Evolutionary conservation across 371 early-diverging fungal species (phyloP).

Genomic region (Mortierella sp.): DNA sequence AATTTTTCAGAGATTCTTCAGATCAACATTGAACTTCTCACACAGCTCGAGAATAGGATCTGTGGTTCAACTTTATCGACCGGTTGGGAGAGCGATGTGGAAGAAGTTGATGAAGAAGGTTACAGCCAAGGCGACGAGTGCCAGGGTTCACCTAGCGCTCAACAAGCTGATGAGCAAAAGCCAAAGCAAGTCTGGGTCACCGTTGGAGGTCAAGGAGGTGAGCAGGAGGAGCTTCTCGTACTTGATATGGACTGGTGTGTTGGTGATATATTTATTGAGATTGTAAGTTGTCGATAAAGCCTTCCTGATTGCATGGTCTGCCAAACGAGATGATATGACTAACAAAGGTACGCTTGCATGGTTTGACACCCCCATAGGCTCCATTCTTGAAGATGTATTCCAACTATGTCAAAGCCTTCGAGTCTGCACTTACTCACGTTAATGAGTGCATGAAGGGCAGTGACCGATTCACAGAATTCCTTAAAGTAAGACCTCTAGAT

Average conservation of each 20-base stretch:
- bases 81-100: constrained; percentile 55
- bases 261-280: constrained; percentile 77
- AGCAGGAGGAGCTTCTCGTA: constrained; percentile 43
- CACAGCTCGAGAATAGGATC: constrained; percentile 66
- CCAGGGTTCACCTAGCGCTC: neutral
- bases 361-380: constrained; percentile 49
- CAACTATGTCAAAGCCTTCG: constrained; percentile 66
- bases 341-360: neutral
- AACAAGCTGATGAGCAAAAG: constrained; percentile 36
- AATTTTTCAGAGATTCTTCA: constrained; percentile 74
- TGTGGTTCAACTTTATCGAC: constrained; percentile 43
- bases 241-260: constrained; percentile 68
- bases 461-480: constrained; percentile 56
- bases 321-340: neutral
- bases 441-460: constrained; percentile 53
- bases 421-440: constrained; percentile 57
- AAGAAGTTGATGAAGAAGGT: constrained; percentile 15
- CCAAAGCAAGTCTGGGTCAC: constrained; percentile 45
- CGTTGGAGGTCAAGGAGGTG: constrained; percentile 41
- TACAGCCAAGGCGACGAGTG: neutral
- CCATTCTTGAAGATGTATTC: constrained; percentile 81
- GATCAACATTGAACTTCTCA: constrained; percentile 70
- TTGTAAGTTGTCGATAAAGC: constrained; percentile 48
- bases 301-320: neutral
- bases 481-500: constrained; percentile 52